Evolutionary conservation across 1,139 yeast species (phyloP).

Genomic region (Hyphopichia khmerensis): DNA sequence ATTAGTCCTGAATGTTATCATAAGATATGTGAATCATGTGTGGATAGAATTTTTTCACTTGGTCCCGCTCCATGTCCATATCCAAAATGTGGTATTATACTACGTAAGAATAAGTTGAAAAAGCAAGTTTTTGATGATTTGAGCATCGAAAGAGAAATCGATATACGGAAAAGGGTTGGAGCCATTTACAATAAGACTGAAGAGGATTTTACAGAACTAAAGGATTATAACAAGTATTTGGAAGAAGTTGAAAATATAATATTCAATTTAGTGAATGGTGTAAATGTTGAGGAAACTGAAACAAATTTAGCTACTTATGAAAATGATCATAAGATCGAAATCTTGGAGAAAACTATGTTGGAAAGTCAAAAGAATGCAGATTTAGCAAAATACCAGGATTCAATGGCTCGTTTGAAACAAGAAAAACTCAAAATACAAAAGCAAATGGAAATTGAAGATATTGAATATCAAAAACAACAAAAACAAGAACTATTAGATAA

Average conservation of each 20-base stretch:
- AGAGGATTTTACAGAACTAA: conserved; percentile 63
- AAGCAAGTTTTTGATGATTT: conserved; percentile 91
- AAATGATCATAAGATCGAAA: conserved; percentile 69
- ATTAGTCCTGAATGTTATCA: conserved; percentile 98
- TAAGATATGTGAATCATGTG: conserved; percentile 95
- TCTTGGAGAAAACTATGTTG: conserved; percentile 62
- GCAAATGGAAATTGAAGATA: conserved; percentile 69
- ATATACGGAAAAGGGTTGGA: conserved; percentile 76
- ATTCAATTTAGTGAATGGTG: conserved; percentile 68
- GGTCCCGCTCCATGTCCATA: conserved; percentile 99
- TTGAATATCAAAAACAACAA: conserved; percentile 54
- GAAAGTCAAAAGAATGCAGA: conserved; percentile 68
- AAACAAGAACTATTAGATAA: conserved; percentile 69
- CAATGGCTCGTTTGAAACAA: conserved; percentile 56
- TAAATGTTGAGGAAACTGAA: conserved; percentile 74
- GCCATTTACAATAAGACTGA: conserved; percentile 78
- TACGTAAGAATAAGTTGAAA: conserved; percentile 87
- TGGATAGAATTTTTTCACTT: conserved; percentile 84
- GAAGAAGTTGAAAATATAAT: conserved; percentile 83
- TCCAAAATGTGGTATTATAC: conserved; percentile 82
- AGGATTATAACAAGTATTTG: conserved; percentile 70
- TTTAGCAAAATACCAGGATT: conserved; percentile 57
- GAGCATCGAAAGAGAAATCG: conserved; percentile 86
- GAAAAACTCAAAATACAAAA: conserved; percentile 64
- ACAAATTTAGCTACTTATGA: conserved; percentile 69